Base-by-base conservation (phyloP, 1,284 basidiomycete species). In the Ganoderma leucocontextum region DNA sequence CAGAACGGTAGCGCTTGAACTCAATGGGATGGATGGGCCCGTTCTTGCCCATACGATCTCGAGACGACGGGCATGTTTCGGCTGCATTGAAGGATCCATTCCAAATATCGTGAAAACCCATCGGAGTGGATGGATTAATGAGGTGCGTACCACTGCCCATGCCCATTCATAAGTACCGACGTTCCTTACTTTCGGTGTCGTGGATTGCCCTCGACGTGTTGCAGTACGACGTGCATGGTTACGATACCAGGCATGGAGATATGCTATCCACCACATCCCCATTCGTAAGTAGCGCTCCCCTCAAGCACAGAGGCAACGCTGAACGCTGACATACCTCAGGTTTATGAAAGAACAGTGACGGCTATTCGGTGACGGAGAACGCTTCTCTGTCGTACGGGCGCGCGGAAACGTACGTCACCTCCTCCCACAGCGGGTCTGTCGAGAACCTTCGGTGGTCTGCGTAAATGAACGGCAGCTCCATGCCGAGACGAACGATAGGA, bases 381-480 rank as follows among this genome's bases (percentile, higher is more conserved):
- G 22, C 49, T 35, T 53, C 44, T 10, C 12, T 36, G 25, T 25
- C 22, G 29, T 15, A 55, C 49, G 49, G 39, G 47, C 62, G 62
- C 36, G 25, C 13, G 29, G n/a, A 53, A 35, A 22, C 62, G 49
- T 63, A 44, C 36, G 25, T 39, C 22, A 39, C 22, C n/a, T 60
- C 53, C 53, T 55, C 19, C 55, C 55, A 41, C 58, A 41, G 22
- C 15, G 22, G 38, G 19, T 10, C 13, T 19, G 35, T 35, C 55
- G 33, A 38, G 35, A 58, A 58, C 38, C 4, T 41, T 60, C 12
- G 13, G 13, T 8, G 12, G 5, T 10, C n/a, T 13, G 57, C 36
- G 38, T 41, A 41, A 41, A 60, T 60, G 58, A 25, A 60, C 58
- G 38, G 58, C 58, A 41, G 36, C 38, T 25, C 19, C 36, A 39